Conservation (phyloP, 306 rosid genomes). For the Prunus mume region DNA sequence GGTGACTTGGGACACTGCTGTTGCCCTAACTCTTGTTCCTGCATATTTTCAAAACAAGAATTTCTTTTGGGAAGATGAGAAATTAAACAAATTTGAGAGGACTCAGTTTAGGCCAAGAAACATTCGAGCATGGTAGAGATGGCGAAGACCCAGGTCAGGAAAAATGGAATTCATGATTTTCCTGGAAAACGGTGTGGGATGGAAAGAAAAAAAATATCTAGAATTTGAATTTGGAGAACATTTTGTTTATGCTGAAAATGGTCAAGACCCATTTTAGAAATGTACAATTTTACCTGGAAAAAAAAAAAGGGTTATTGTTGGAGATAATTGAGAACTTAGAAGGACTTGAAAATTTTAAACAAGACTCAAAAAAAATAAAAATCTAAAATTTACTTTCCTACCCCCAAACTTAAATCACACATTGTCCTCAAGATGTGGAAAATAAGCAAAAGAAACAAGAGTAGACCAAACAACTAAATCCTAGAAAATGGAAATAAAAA, state of each 20-base stretch:
- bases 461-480: no score
- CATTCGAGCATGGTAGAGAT: not conserved
- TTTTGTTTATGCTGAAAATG: not conserved
- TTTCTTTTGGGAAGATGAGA: not conserved
- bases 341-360: no score
- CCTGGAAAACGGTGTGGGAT: not conserved
- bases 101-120: constrained; percentile 4
- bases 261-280: not conserved
- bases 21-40: constrained; percentile 1
- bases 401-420: no score
- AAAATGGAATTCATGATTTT: not conserved
- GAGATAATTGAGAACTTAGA: no score
- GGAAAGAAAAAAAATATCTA: not conserved
- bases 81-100: not conserved
- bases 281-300: not conserved
- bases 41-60: constrained; percentile 26
- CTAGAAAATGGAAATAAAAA: no score
- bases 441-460: no score
- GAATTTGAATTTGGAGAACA: not conserved
- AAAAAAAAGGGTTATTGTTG: no score
- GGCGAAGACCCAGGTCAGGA: not conserved
- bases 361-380: no score
- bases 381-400: no score
- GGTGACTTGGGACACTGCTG: not conserved
- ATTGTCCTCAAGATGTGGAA: no score